Percentiles rank a stretch among this genome's conserved stretches.
These are phyloP conservation scores for Beauveria varroae DNA, from an alignment of 2,329 filamentous ascomycete species.

Conservation along the genomic window DNA sequence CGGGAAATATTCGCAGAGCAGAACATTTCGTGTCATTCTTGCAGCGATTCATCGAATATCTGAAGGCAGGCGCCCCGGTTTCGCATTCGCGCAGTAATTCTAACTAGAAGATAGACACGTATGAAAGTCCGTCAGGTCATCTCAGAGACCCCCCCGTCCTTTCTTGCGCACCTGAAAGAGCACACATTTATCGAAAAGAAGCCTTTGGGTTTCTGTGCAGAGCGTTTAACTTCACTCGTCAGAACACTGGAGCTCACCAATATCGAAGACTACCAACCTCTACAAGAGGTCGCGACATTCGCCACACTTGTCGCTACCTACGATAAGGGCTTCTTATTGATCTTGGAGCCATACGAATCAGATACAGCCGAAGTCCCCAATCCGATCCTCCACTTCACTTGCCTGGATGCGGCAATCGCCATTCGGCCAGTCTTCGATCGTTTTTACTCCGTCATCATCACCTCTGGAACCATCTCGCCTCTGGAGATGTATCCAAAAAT, in stretches of 20 bases:
- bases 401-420: slow-evolving; percentile 92
- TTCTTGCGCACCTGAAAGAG: slow-evolving; percentile 86
- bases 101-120: slow-evolving; percentile 53
- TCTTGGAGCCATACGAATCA: slow-evolving; percentile 94
- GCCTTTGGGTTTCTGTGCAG: slow-evolving; percentile 87
- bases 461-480: slow-evolving; percentile 92
- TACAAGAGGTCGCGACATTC: slow-evolving; percentile 97
- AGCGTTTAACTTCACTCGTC: slow-evolving; percentile 88
- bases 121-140: slow-evolving; percentile 99
- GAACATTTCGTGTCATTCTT: slow-evolving; percentile 95
- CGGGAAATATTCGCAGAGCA: slow-evolving; percentile 89
- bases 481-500: slow-evolving; percentile 99
- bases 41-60: slow-evolving; percentile 94
- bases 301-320: slow-evolving; percentile 94
- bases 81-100: background rate
- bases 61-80: slow-evolving; percentile 48
- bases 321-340: slow-evolving; percentile 90
- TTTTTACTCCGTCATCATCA: slow-evolving; percentile 97
- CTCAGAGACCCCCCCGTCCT: slow-evolving; percentile 91
- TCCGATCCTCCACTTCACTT: slow-evolving; percentile 94
- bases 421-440: slow-evolving; percentile 97
- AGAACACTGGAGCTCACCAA: slow-evolving; percentile 92
- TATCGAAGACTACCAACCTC: slow-evolving; percentile 93
- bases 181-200: slow-evolving; percentile 98
- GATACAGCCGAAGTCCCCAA: slow-evolving; percentile 94